phyloP scores from a whole-genome alignment of 2,329 filamentous ascomycete species.

The Madurella fahalii region DNA sequence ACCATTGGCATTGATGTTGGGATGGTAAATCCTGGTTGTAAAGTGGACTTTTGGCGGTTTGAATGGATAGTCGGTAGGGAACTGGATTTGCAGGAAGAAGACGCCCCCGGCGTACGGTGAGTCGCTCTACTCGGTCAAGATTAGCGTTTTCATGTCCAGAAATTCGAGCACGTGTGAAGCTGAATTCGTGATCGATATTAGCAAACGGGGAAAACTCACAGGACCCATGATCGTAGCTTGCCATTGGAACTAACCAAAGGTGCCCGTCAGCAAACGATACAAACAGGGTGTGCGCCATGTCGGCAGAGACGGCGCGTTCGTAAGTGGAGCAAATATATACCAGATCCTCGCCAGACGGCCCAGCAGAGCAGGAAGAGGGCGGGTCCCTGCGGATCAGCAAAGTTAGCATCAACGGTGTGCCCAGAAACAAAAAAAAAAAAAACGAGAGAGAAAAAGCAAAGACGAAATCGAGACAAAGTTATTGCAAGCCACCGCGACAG shows the following conservation, averaged over 20 bases:
- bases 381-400: constrained; percentile 66
- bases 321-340: constrained; percentile 54
- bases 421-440: no score
- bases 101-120: constrained; percentile 97
- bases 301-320: neutral
- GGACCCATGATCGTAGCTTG: constrained; percentile 99
- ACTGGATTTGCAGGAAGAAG: constrained; percentile 98
- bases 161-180: no score
- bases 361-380: constrained; percentile 96
- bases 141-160: constrained; percentile 17
- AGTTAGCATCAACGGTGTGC: constrained; percentile 27
- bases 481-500: neutral
- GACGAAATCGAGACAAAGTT: neutral
- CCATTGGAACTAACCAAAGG: constrained; percentile 82
- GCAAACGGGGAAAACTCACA: constrained; percentile 56
- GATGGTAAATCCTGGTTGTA: constrained; percentile 98
- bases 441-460: no score
- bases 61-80: constrained; percentile 99
- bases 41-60: constrained; percentile 99
- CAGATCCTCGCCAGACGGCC: constrained; percentile 94
- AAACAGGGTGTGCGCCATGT: neutral
- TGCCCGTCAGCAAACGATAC: constrained; percentile 22
- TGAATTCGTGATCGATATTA: neutral
- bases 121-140: constrained; percentile 59
- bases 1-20: constrained; percentile 99